A percentile compares a stretch with the other conserved stretches of the same genome.
Evolutionary conservation across 2,329 filamentous ascomycete species (phyloP).

Genomic region (Sclerotinia minor): DNA sequence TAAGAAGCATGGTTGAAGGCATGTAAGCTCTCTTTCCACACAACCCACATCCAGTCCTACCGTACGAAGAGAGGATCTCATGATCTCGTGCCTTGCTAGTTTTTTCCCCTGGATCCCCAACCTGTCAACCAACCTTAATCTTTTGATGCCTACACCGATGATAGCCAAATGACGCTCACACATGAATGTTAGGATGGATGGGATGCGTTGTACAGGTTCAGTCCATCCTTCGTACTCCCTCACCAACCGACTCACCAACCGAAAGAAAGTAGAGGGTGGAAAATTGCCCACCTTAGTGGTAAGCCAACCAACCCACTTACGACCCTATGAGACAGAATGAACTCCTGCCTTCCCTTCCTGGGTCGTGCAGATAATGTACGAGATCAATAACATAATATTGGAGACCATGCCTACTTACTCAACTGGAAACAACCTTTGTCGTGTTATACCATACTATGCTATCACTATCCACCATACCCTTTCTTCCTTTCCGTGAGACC

Average conservation of each 20-base stretch:
- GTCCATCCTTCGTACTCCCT: constrained; percentile 11
- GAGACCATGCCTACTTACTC: not conserved
- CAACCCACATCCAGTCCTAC: not conserved
- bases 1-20: not conserved
- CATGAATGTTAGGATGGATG: not conserved
- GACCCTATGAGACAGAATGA: constrained; percentile 9
- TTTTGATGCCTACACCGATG: constrained; percentile 15
- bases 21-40: not conserved
- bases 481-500: constrained; percentile 17
- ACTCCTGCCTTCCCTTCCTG: constrained; percentile 15
- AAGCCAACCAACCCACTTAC: constrained; percentile 17
- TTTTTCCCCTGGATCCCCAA: constrained; percentile 14
- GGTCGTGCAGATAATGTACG: not conserved
- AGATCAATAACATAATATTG: not conserved
- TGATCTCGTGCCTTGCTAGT: constrained; percentile 24
- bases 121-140: constrained; percentile 7
- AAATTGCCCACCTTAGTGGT: not conserved
- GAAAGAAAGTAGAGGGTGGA: constrained; percentile 6
- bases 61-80: constrained; percentile 5
- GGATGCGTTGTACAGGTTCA: constrained; percentile 20
- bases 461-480: constrained; percentile 1
- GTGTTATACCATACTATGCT: constrained; percentile 3
- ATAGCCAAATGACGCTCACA: constrained; percentile 4
- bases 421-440: constrained; percentile 1
- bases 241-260: constrained; percentile 11